Base-by-base conservation (phyloP, 1,139 yeast genomes). In the Hyphopichia fennica region DNA sequence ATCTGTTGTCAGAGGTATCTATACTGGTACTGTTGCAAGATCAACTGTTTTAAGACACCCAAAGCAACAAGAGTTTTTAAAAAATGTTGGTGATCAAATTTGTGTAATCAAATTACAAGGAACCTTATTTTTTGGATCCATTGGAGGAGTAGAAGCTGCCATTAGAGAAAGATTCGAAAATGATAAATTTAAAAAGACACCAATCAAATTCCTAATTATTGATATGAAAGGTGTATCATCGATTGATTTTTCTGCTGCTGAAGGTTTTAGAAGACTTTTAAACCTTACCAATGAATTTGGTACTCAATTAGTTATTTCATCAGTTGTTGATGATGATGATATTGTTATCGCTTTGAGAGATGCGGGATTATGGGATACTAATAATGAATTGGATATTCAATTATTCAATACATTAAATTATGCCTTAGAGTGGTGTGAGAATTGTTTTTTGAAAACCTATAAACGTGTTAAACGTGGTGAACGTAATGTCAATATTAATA, bases 341-440 rank as follows among this genome's bases (percentile, higher is more conserved):
- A 83, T 84, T 27, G 77, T 83, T 41, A 67, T 73, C 46, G 83
- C 89, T 0, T 73, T 87, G 45, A 71, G 82, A 47, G 89, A 84
- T 49, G 88, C 88, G 11, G 93, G 93, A 0, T 62, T 86, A 34
- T 78, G 90, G 79, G 82, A 79, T 45, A 54, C 55, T 9, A 63
- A 69, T 15, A 68, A 50, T 60, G 54, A 62, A 23, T 58, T 66
- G 30, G 67, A 73, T 20, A 79, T 85, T 33, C 82, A 82, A 51
- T 69, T 87, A 34, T 87, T 87, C 58, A 77, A 79, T 45, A 85
- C 88, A 44, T 73, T 93, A 49, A 93, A 95, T 58, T 79, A 87
- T 47, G 96, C 96, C 0, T 72, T 93, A 41, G 98, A 93, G 63
- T 91, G 96, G 96, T 89, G 97, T 70, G 99, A 93, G 59, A 91